Conservation (phyloP, 1,139 yeast species). For the Candida sp. region DNA sequence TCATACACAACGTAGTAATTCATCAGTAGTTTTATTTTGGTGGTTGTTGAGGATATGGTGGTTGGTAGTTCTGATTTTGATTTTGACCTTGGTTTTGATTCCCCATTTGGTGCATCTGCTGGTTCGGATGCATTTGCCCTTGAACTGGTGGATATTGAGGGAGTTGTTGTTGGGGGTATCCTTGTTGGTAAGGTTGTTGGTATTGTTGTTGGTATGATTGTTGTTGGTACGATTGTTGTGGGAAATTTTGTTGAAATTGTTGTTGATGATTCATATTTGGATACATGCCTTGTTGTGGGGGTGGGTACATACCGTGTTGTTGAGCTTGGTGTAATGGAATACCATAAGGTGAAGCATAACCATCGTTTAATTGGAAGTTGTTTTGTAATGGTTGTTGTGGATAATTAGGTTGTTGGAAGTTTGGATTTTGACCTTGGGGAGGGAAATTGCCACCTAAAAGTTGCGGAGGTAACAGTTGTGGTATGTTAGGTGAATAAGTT, state of each 20-base stretch:
- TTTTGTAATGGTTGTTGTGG: constrained; percentile 4
- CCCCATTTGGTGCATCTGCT: constrained; percentile 10
- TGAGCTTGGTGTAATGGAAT: constrained; percentile 8
- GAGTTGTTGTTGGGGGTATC: constrained; percentile 7
- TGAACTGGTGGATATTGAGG: constrained; percentile 8
- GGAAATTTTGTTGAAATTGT: constrained; percentile 5
- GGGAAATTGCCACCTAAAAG: not conserved
- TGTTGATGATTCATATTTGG: constrained; percentile 2
- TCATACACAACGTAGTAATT: constrained; percentile 1
- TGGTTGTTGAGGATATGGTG: constrained; percentile 1
- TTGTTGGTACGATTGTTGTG: constrained; percentile 9
- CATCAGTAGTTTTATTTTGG: constrained; percentile 1
- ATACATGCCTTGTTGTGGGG: constrained; percentile 1
- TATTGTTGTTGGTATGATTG: constrained; percentile 13
- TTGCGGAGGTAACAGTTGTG: constrained; percentile 8
- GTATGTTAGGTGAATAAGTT: constrained; percentile 6
- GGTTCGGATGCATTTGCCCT: constrained; percentile 4
- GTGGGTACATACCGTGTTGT: constrained; percentile 7
- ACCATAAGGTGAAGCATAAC: constrained; percentile 9
- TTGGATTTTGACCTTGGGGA: constrained; percentile 4
- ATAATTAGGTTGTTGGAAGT: constrained; percentile 1
- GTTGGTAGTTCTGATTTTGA: constrained; percentile 4
- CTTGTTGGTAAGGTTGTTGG: constrained; percentile 10
- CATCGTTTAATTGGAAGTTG: constrained; percentile 1
- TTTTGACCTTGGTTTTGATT: constrained; percentile 6